These are phyloP conservation scores for Penicillium bialowiezense DNA, from an alignment of 495 filamentous ascomycete genomes.

Conservation along the genomic window DNA sequence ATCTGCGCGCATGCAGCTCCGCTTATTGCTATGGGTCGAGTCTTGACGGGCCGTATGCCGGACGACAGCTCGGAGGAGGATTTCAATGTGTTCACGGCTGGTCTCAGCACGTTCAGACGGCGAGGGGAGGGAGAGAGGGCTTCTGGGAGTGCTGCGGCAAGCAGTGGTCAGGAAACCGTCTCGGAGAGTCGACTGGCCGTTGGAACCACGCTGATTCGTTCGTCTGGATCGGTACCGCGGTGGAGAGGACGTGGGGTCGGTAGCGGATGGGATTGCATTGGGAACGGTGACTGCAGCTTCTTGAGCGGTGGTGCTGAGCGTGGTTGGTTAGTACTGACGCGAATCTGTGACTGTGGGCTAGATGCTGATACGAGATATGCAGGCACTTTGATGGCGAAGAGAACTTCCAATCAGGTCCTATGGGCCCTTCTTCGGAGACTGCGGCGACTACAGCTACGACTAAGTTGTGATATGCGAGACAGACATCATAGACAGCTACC, in stretches of 20 bases:
- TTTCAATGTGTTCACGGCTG: slow-evolving; percentile 84
- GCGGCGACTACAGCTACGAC: neutral
- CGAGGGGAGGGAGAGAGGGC: no score
- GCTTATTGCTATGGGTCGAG: slow-evolving; percentile 79
- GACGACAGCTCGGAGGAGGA: slow-evolving; percentile 66
- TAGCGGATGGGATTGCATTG: slow-evolving; percentile 76
- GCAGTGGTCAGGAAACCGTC: slow-evolving; percentile 29
- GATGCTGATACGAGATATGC: slow-evolving; percentile 12
- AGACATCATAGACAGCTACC: neutral
- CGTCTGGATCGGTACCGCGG: slow-evolving; percentile 32
- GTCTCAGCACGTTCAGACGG: slow-evolving; percentile 62
- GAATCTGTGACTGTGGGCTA: slow-evolving; percentile 1
- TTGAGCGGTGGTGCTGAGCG: slow-evolving; percentile 78
- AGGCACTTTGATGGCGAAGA: slow-evolving; percentile 80
- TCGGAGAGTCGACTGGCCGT: slow-evolving; percentile 24
- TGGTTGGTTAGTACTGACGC: slow-evolving; percentile 67
- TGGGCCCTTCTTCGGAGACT: slow-evolving; percentile 23
- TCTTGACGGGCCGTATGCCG: slow-evolving; percentile 73
- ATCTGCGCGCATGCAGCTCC: slow-evolving; percentile 90
- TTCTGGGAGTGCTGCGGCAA: slow-evolving; percentile 10
- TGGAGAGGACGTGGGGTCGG: slow-evolving; percentile 71
- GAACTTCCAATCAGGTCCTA: slow-evolving; percentile 54
- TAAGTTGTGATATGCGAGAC: slow-evolving; percentile 7
- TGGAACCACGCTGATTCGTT: slow-evolving; percentile 24
- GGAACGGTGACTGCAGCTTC: slow-evolving; percentile 81